Percentiles rank a stretch among this genome's conserved stretches.
phyloP scores from a whole-genome alignment of 495 filamentous ascomycete genomes.

The Xylaria venustula region DNA sequence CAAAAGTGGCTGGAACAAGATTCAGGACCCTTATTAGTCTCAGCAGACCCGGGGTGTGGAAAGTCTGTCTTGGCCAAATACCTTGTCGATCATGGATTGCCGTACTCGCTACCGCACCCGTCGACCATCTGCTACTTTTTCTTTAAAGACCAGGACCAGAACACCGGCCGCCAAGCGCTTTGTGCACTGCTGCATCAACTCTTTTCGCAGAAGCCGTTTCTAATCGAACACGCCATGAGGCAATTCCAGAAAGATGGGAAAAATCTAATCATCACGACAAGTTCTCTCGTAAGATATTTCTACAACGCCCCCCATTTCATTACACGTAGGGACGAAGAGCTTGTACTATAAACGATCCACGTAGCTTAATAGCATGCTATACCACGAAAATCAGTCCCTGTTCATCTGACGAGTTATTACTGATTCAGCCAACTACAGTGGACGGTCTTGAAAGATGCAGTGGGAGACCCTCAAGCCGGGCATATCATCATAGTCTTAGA shows the following conservation, averaged over 20 bases:
- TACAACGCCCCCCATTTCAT: no score
- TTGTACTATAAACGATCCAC: no score
- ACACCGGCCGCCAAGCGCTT: slow-evolving; percentile 36
- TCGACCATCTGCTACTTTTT: slow-evolving; percentile 53
- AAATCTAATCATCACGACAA: slow-evolving; percentile 31
- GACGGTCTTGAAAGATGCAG: slow-evolving; percentile 34
- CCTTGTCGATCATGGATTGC: slow-evolving; percentile 39
- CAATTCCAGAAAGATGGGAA: slow-evolving; percentile 22
- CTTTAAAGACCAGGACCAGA: slow-evolving; percentile 56
- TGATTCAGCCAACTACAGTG: no score
- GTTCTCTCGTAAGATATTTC: no score
- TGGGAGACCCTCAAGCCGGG: slow-evolving; percentile 36
- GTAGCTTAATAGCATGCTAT: no score
- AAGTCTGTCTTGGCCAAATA: slow-evolving; percentile 53
- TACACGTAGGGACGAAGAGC: no score
- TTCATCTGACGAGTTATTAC: no score
- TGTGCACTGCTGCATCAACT: slow-evolving; percentile 50
- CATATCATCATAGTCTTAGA: slow-evolving; percentile 51
- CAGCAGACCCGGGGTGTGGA: slow-evolving; percentile 56
- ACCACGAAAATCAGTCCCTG: no score
- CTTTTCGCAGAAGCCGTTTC: slow-evolving; percentile 29
- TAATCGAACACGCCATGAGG: slow-evolving; percentile 32
- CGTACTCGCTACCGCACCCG: slow-evolving; percentile 10
- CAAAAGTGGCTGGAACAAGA: slow-evolving; percentile 29
- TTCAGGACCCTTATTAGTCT: slow-evolving; percentile 44